A percentile compares a stretch with the other conserved stretches of the same genome.
Evolutionary conservation across 352 stramenopile genomes (phyloP).

Genomic region (Pythium dissotocum): DNA sequence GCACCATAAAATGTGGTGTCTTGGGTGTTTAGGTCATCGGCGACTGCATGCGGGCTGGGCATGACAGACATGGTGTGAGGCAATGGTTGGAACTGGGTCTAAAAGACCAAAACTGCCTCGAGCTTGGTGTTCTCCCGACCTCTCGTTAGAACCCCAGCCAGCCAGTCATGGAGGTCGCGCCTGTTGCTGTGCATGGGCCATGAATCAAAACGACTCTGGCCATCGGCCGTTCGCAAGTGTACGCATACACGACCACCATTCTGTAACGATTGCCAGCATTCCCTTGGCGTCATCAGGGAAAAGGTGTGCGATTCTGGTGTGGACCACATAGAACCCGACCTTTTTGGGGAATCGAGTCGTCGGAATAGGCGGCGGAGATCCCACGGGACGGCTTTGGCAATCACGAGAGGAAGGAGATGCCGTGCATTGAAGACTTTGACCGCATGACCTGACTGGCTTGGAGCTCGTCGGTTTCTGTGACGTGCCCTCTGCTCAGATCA

Average conservation of each 20-base stretch:
- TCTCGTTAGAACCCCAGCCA: background rate
- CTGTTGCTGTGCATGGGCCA: background rate
- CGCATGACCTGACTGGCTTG: constrained; percentile 2
- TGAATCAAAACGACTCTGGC: background rate
- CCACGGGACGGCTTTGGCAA: background rate
- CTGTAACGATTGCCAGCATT: background rate
- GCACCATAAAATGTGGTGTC: too few species aligned
- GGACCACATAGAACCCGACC: background rate
- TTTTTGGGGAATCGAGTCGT: background rate
- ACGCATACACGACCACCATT: background rate
- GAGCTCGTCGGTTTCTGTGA: background rate
- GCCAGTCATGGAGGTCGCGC: background rate
- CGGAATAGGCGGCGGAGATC: background rate
- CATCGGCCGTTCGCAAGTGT: constrained; percentile 4
- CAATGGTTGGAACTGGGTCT: too few species aligned
- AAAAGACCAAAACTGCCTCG: too few species aligned
- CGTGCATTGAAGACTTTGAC: too few species aligned
- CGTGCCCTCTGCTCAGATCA: background rate
- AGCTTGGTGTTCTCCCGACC: too few species aligned
- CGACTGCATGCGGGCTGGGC: too few species aligned
- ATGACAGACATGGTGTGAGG: too few species aligned
- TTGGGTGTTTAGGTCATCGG: too few species aligned
- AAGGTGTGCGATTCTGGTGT: background rate
- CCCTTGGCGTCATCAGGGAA: background rate
- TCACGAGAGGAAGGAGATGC: background rate